These are phyloP conservation scores for Nicotiana attenuata DNA, from an alignment of 257 asterid genomes.

Conservation along the genomic window DNA sequence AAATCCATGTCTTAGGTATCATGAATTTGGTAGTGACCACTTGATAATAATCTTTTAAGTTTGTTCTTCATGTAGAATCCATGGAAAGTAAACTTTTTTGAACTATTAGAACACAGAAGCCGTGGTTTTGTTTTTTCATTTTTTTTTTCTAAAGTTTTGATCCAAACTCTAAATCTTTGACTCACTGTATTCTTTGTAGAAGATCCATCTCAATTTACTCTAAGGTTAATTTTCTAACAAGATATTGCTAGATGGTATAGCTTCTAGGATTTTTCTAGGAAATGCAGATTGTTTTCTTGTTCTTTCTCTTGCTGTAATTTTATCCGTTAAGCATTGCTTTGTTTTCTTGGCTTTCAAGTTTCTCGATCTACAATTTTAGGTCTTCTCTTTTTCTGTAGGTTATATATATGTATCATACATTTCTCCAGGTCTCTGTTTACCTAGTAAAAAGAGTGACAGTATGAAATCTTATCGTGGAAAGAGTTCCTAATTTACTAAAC, in stretches of 20 bases:
- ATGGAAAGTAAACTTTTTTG: not conserved
- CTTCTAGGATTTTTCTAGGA: not conserved
- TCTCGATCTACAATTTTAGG: not conserved
- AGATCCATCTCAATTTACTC: not conserved
- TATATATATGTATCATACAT: not conserved
- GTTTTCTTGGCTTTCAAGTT: constrained; percentile 3
- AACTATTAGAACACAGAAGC: not conserved
- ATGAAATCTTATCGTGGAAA: no score
- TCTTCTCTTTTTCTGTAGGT: not conserved
- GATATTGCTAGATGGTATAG: not conserved
- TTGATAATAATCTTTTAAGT: constrained; percentile 1
- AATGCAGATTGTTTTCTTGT: not conserved
- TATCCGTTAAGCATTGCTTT: not conserved
- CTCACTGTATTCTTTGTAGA: not conserved
- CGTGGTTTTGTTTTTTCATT: not conserved
- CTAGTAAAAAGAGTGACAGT: no score
- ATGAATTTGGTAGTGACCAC: not conserved
- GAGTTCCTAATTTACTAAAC: no score
- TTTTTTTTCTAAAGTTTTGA: not conserved
- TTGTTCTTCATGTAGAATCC: not conserved
- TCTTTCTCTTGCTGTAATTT: constrained; percentile 5
- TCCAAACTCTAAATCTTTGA: not conserved
- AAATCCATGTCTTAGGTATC: not conserved
- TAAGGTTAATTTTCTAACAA: not conserved
- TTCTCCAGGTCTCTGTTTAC: no score